Conservation (phyloP, 2,329 filamentous ascomycete genomes). For the Chalara sp. region DNA sequence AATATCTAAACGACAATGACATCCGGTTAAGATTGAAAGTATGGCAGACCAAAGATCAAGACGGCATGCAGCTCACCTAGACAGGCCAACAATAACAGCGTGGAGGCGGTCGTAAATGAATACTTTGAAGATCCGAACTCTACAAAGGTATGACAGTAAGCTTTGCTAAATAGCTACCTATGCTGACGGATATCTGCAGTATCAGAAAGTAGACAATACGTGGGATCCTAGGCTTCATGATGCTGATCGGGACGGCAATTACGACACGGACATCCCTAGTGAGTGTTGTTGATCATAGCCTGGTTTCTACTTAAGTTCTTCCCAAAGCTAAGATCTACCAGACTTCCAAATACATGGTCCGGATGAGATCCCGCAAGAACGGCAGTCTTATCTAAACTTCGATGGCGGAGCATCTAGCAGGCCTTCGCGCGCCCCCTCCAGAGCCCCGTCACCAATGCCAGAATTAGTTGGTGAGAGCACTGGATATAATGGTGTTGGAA, state of each 20-base stretch:
- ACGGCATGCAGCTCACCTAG: slow-evolving; percentile 10
- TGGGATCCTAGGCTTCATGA: not conserved
- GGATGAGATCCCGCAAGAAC: slow-evolving; percentile 1
- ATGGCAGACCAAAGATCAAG: too few species aligned
- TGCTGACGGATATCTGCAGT: slow-evolving; percentile 26
- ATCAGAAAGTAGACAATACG: slow-evolving; percentile 18
- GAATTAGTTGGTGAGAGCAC: too few species aligned
- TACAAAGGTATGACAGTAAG: not conserved
- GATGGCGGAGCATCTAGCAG: not conserved
- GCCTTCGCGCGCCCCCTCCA: not conserved
- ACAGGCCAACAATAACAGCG: slow-evolving; percentile 38
- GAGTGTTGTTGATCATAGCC: too few species aligned
- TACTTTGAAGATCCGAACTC: slow-evolving; percentile 41
- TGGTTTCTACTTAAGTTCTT: too few species aligned
- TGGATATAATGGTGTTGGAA: too few species aligned
- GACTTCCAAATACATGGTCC: slow-evolving; percentile 6
- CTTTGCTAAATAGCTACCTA: not conserved
- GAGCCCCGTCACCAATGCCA: too few species aligned
- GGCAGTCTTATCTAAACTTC: slow-evolving; percentile 1
- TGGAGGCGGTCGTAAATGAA: slow-evolving; percentile 43
- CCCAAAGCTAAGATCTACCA: not conserved
- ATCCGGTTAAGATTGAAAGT: too few species aligned
- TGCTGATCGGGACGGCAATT: slow-evolving; percentile 42
- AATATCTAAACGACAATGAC: too few species aligned
- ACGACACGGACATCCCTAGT: slow-evolving; percentile 17